Conservation (phyloP, 345 rosid genomes). For the Eucalyptus melliodora region DNA sequence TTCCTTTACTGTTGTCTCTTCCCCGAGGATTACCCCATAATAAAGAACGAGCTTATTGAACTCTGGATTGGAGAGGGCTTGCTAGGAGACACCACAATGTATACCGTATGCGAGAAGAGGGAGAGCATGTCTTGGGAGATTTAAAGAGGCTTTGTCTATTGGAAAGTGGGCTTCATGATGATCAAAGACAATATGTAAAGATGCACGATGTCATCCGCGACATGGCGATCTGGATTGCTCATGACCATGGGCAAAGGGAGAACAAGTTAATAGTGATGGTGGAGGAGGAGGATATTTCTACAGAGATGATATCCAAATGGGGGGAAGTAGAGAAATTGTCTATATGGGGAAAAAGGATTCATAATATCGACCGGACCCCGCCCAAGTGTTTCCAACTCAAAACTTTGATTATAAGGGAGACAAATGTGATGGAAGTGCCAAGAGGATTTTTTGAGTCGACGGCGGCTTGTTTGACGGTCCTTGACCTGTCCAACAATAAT, state of each 20-base stretch:
- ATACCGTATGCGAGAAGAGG: not conserved
- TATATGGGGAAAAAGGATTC: not conserved
- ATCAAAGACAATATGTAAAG: accelerated
- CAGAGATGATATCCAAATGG: not conserved
- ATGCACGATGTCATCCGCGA: constrained; percentile 12
- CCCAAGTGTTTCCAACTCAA: no score
- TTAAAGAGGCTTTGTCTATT: not conserved
- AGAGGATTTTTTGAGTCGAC: no score
- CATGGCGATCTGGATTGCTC: constrained; percentile 1
- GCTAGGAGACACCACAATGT: not conserved
- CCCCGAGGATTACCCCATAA: not conserved
- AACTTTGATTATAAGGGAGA: no score
- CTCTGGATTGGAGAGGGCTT: constrained; percentile 14
- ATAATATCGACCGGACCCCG: accelerated
- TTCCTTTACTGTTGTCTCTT: constrained; percentile 1
- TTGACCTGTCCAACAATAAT: no score
- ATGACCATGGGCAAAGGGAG: not conserved
- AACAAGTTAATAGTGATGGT: not conserved
- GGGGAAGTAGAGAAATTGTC: not conserved
- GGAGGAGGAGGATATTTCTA: accelerated
- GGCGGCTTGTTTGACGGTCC: no score
- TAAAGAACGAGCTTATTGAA: not conserved
- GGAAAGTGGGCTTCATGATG: accelerated
- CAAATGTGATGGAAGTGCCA: no score
- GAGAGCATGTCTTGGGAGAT: not conserved